Conservation (phyloP, 2,329 filamentous ascomycete genomes). For the Metarhizium humberi region DNA sequence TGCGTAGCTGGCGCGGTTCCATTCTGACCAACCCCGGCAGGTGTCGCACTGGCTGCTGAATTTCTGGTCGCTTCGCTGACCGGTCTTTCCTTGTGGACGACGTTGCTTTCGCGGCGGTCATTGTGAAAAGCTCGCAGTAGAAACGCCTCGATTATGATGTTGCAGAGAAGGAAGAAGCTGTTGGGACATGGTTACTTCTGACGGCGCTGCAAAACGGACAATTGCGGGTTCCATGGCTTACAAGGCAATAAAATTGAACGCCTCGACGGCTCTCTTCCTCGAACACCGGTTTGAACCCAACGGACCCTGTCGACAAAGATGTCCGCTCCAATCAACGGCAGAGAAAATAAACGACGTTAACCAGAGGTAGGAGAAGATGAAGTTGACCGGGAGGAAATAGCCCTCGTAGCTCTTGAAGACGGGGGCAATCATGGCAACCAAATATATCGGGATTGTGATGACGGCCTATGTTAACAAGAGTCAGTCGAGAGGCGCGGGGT, state of each 20-base stretch:
- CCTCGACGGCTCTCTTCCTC: conserved; percentile 13
- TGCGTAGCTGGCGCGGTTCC: not conserved
- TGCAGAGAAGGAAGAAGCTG: conserved; percentile 13
- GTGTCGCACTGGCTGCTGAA: not conserved
- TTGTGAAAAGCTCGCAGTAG: not conserved
- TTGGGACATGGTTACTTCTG: no score
- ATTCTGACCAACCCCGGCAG: not conserved
- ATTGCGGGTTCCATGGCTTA: conserved; percentile 4
- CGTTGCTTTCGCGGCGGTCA: not conserved
- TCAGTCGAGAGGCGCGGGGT: not conserved
- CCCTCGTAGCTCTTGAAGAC: conserved; percentile 12
- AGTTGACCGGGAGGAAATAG: conserved; percentile 12
- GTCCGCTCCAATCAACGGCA: conserved; percentile 13
- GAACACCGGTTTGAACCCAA: conserved; percentile 8
- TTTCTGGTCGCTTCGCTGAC: not conserved
- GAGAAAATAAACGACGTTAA: conserved; percentile 18
- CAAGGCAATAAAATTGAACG: conserved; percentile 17
- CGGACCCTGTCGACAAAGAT: conserved; percentile 3
- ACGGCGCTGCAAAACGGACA: no score
- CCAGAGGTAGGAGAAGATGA: conserved; percentile 17
- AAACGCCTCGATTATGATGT: conserved; percentile 8
- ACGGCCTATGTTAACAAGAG: conserved; percentile 8
- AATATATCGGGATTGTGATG: conserved; percentile 13
- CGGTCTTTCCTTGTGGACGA: not conserved
- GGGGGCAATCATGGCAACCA: conserved; percentile 11